Evolutionary conservation across 192 early-diverging fungal species (phyloP), one percentile per base, ranked within the genome.

Genomic region (Glomus cerebriforme): DNA sequence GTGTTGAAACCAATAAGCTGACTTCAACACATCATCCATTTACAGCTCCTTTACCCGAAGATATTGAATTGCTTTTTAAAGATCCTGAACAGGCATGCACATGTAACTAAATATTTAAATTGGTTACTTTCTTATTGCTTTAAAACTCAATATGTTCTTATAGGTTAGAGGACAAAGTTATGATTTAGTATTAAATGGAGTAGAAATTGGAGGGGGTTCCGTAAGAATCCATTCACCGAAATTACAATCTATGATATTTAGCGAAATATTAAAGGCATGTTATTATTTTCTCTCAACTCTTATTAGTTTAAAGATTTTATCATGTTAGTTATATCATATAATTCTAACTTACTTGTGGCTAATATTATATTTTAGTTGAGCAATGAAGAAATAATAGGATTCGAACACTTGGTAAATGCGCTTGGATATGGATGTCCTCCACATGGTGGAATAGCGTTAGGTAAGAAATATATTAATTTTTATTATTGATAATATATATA

Each of bases 21-120:
- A 82, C 86, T 13, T 86, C 96, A 26, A 97, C 95, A 0, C 96
- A 97, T 82, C 95, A 97, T 82, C 96, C 96, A 4, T 97, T 97
- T 80, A 97, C 96, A 3, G 93, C 96, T 2, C 95, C 94, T 2
- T 81, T 87, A 6, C 80, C 86, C 3, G 85, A 91, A n/a, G 92
- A 95, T 76, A 81, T 94, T n/a, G 79, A 86, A 12, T 76, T 93
- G 27, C 77, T 97, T 7, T 80, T 81, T 29, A 87, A 80, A 3
- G 80, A 91, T 47, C 94, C 94, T 12, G 87, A 84, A 79, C 88
- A 89, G 80, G 89, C 86, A 59, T 29, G 35, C 5, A 43, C 9
- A 26, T 4, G 12, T 32, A 26, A 12, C 49, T 71, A 37, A 73
- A 17, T 31, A 32, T 24, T n/a, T 43, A 43, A 12, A 19, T 15